Percentiles rank a stretch among this genome's conserved stretches.
Evolutionary conservation across 345 rosid genomes (phyloP).

Genomic region (Schrenkiella parvula): DNA sequence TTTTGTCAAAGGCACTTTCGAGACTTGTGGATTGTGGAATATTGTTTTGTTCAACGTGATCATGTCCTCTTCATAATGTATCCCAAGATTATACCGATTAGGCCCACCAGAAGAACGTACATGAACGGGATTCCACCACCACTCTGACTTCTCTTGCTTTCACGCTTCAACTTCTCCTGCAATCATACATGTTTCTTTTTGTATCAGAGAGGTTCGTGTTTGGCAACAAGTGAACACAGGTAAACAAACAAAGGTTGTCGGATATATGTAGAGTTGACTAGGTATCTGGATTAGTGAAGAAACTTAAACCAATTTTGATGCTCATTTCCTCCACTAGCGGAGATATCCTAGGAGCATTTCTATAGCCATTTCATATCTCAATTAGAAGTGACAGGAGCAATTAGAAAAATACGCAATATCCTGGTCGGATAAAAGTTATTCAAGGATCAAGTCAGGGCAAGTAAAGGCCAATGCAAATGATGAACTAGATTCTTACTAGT

Average conservation of each 20-base stretch:
- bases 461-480: neutral
- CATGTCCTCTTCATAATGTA: slow-evolving; percentile 64
- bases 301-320: neutral
- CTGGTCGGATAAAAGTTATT: neutral
- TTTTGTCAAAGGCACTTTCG: neutral
- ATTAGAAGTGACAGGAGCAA: neutral
- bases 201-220: neutral
- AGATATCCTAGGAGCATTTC: neutral
- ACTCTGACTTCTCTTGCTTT: slow-evolving; percentile 37
- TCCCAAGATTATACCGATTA: slow-evolving; percentile 68
- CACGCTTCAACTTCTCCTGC: slow-evolving; percentile 65
- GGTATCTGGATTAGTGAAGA: neutral
- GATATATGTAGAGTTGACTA: neutral
- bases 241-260: neutral
- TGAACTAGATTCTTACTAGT: neutral
- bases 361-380: neutral
- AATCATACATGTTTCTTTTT: neutral
- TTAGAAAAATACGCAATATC: neutral
- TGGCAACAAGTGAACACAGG: neutral
- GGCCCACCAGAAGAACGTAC: slow-evolving; percentile 58
- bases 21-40: neutral
- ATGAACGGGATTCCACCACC: slow-evolving; percentile 42
- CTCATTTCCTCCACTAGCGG: neutral
- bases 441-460: neutral
- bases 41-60: neutral